phyloP scores from a whole-genome alignment of 805 yeast species.

The Metschnikowia kofuensis region DNA sequence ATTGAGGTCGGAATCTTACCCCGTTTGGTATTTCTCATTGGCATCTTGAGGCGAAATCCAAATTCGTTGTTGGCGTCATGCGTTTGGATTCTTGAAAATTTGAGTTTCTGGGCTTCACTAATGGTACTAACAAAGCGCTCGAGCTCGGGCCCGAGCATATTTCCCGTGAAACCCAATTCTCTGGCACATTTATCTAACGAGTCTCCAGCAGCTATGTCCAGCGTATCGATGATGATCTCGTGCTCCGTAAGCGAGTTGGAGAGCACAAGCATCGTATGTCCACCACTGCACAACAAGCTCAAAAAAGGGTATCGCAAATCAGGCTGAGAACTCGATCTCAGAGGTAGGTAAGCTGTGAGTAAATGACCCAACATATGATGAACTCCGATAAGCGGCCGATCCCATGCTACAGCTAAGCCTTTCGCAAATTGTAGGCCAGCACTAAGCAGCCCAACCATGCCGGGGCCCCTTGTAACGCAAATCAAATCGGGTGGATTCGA shows the following conservation, averaged over 20 bases:
- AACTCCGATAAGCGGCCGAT: slow-evolving; percentile 78
- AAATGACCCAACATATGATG: slow-evolving; percentile 97
- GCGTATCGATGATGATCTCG: slow-evolving; percentile 67
- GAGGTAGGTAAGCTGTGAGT: slow-evolving; percentile 43
- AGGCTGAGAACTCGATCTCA: slow-evolving; percentile 3
- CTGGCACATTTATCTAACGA: slow-evolving; percentile 91
- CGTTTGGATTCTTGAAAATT: slow-evolving; percentile 22
- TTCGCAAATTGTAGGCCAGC: slow-evolving; percentile 83
- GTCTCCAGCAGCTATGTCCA: slow-evolving; percentile 92
- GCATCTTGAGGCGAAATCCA: slow-evolving; percentile 27
- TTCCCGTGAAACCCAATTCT: slow-evolving; percentile 73
- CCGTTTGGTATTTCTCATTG: slow-evolving; percentile 33
- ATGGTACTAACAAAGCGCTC: slow-evolving; percentile 49
- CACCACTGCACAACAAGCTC: slow-evolving; percentile 84
- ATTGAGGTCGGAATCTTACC: slow-evolving; percentile 25
- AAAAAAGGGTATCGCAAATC: slow-evolving; percentile 55
- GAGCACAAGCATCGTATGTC: slow-evolving; percentile 86
- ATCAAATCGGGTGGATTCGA: slow-evolving; percentile 60
- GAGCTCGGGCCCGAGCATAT: slow-evolving; percentile 82
- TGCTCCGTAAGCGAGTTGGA: slow-evolving; percentile 63
- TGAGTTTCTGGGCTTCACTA: slow-evolving; percentile 24
- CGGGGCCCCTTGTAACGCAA: slow-evolving; percentile 94
- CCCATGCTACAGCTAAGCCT: slow-evolving; percentile 79
- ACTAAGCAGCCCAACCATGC: slow-evolving; percentile 86
- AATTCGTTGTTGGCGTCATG: slow-evolving; percentile 21